These are phyloP conservation scores for Boletus sensibilis DNA, from an alignment of 768 basidiomycete genomes.

Conservation along the genomic window DNA sequence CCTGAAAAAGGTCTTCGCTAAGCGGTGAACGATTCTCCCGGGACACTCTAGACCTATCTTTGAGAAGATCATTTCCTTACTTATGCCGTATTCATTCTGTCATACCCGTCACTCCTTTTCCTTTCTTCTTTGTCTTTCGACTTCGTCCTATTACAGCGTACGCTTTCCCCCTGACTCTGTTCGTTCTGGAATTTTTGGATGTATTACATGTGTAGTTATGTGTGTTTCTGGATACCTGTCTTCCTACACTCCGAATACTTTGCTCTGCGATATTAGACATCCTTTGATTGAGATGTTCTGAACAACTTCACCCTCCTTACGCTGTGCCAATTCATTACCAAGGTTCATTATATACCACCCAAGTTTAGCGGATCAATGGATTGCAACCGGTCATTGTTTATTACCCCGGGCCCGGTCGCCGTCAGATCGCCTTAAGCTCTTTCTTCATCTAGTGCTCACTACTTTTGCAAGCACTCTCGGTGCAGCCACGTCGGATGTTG, in stretches of 20 bases:
- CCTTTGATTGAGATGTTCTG: neutral
- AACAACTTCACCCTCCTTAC: neutral
- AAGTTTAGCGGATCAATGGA: neutral
- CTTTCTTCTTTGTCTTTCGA: slow-evolving; percentile 2
- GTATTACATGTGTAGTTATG: slow-evolving; percentile 39
- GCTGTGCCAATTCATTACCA: neutral
- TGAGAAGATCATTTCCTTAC: slow-evolving; percentile 25
- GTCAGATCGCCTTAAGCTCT: neutral
- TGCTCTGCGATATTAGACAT: slow-evolving; percentile 10
- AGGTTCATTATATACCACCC: too few relatives aligned
- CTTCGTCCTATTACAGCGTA: slow-evolving; percentile 20
- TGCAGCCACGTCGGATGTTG: slow-evolving; percentile 21
- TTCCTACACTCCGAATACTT: slow-evolving; percentile 23
- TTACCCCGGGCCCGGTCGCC: neutral
- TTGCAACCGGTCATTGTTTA: neutral
- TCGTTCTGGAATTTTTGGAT: slow-evolving; percentile 34
- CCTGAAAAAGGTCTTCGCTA: slow-evolving; percentile 91
- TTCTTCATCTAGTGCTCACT: neutral
- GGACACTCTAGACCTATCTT: slow-evolving; percentile 14
- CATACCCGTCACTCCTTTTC: slow-evolving; percentile 32
- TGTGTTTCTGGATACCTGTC: slow-evolving; percentile 38
- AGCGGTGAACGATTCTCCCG: slow-evolving; percentile 54
- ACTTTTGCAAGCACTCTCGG: neutral
- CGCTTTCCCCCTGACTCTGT: slow-evolving; percentile 21
- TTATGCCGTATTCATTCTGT: slow-evolving; percentile 36